Conservation (phyloP, 2,329 filamentous ascomycete genomes). For the Alternaria atra region DNA sequence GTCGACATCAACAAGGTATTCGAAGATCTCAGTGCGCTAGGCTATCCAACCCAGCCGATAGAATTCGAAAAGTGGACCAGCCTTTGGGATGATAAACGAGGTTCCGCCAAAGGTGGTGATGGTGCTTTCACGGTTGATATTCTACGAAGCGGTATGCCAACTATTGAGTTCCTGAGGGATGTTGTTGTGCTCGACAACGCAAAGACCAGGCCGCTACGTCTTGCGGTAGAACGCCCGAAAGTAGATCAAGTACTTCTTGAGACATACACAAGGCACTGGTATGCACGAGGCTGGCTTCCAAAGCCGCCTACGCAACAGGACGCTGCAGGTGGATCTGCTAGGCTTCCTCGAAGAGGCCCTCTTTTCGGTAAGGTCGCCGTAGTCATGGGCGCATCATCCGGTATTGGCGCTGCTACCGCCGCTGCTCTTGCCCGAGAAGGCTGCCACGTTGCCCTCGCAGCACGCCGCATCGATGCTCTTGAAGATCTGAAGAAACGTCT, state of each 20-base stretch:
- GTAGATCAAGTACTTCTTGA: conserved; percentile 76
- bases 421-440: conserved; percentile 74
- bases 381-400: conserved; percentile 81
- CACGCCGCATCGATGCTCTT: conserved; percentile 73
- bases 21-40: conserved; percentile 69
- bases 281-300: conserved; percentile 78
- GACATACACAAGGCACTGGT: conserved; percentile 83
- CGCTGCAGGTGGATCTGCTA: conserved; percentile 56
- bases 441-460: conserved; percentile 75
- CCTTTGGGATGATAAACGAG: conserved; percentile 76
- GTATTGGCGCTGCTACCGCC: conserved; percentile 79
- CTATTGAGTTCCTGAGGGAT: conserved; percentile 72
- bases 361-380: conserved; percentile 75
- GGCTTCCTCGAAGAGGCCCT: conserved; percentile 63
- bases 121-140: conserved; percentile 81
- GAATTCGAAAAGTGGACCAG: conserved; percentile 78
- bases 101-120: conserved; percentile 70
- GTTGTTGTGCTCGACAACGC: conserved; percentile 79
- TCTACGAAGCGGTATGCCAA: conserved; percentile 81
- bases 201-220: conserved; percentile 69
- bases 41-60: conserved; percentile 73
- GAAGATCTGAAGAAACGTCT: conserved; percentile 72
- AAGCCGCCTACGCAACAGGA: conserved; percentile 65
- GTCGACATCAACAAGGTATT: conserved; percentile 74
- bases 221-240: conserved; percentile 69